A percentile compares a stretch with the other conserved stretches of the same genome.
These are phyloP conservation scores for Graphilbum ipis-grandicollis DNA, from an alignment of 2,329 filamentous ascomycete species.

Conservation along the genomic window DNA sequence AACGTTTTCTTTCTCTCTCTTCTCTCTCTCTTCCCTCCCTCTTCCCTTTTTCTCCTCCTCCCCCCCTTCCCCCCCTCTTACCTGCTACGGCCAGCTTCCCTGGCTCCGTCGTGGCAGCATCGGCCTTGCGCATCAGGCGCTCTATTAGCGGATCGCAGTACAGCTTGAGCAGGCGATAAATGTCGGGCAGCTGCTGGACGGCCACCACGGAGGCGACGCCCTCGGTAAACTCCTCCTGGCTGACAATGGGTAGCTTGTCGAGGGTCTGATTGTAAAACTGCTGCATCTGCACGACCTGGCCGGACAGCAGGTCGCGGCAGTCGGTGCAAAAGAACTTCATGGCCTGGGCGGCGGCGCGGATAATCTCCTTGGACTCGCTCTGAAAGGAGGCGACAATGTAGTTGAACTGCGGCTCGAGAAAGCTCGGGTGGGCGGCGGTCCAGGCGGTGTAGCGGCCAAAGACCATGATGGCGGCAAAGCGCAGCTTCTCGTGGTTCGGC, in stretches of 20 bases:
- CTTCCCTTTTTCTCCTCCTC: background rate
- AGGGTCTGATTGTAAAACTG: slow-evolving; percentile 83
- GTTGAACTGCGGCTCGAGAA: slow-evolving; percentile 79
- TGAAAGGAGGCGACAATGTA: slow-evolving; percentile 92
- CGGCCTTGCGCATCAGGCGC: slow-evolving; percentile 71
- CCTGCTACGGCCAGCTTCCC: slow-evolving; percentile 74
- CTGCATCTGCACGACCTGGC: slow-evolving; percentile 73
- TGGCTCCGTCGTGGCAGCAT: slow-evolving; percentile 66
- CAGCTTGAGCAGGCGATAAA: slow-evolving; percentile 73
- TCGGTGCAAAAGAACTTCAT: slow-evolving; percentile 97
- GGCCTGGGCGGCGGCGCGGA: slow-evolving; percentile 78
- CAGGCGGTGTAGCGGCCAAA: slow-evolving; percentile 93
- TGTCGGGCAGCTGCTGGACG: slow-evolving; percentile 62
- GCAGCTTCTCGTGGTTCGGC: slow-evolving; percentile 90
- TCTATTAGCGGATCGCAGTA: slow-evolving; percentile 86
- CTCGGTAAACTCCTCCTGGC: slow-evolving; percentile 92
- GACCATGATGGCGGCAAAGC: slow-evolving; percentile 96
- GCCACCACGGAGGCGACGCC: slow-evolving; percentile 86
- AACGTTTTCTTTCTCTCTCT: too few relatives aligned
- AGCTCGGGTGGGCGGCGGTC: slow-evolving; percentile 88
- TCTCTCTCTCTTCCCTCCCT: too few relatives aligned
- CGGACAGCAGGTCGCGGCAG: slow-evolving; percentile 71
- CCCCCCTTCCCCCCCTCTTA: slow-evolving; percentile 20
- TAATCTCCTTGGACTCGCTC: slow-evolving; percentile 74
- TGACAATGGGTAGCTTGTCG: slow-evolving; percentile 66